Evolutionary conservation across 768 basidiomycete genomes (phyloP).

Genomic region (Amanita molliuscula): DNA sequence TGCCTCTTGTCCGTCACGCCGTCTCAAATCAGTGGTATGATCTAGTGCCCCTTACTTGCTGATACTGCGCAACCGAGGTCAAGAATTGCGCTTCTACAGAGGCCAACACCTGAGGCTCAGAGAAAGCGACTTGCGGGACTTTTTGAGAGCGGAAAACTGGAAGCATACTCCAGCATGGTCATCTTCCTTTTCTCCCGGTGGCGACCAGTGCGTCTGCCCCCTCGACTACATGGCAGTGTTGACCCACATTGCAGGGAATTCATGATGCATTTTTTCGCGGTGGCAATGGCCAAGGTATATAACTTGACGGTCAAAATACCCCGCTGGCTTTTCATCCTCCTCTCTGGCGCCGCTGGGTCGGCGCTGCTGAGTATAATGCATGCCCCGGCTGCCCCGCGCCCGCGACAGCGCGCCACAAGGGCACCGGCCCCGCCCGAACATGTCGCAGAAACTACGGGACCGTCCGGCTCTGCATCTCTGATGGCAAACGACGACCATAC

Average conservation of each 20-base stretch:
- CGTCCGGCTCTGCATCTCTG: neutral
- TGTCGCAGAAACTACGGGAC: neutral
- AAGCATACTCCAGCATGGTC: slow-evolving; percentile 57
- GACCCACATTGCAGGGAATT: slow-evolving; percentile 41
- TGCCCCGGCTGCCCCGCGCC: slow-evolving; percentile 13
- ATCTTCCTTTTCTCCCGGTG: slow-evolving; percentile 64
- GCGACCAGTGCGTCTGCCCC: slow-evolving; percentile 45
- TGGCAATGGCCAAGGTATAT: slow-evolving; percentile 40
- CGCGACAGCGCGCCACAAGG: slow-evolving; percentile 5
- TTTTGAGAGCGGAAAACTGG: slow-evolving; percentile 58
- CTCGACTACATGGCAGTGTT: neutral
- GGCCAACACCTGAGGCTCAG: slow-evolving; percentile 51
- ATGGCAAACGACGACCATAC: neutral
- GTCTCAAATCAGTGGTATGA: neutral
- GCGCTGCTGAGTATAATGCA: slow-evolving; percentile 60
- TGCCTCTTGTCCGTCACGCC: neutral
- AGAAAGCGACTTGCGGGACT: slow-evolving; percentile 51
- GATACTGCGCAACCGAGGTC: slow-evolving; percentile 59
- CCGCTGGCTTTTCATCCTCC: slow-evolving; percentile 59
- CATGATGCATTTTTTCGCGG: slow-evolving; percentile 50
- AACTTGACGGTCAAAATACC: slow-evolving; percentile 43
- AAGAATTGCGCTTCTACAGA: slow-evolving; percentile 73
- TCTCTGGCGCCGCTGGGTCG: slow-evolving; percentile 60
- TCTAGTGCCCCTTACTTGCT: slow-evolving; percentile 70
- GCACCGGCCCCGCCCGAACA: neutral